Percentiles rank a stretch among this genome's conserved stretches.
Evolutionary conservation across 2,329 filamentous ascomycete species (phyloP).

Genomic region (Mollisia scopiformis): DNA sequence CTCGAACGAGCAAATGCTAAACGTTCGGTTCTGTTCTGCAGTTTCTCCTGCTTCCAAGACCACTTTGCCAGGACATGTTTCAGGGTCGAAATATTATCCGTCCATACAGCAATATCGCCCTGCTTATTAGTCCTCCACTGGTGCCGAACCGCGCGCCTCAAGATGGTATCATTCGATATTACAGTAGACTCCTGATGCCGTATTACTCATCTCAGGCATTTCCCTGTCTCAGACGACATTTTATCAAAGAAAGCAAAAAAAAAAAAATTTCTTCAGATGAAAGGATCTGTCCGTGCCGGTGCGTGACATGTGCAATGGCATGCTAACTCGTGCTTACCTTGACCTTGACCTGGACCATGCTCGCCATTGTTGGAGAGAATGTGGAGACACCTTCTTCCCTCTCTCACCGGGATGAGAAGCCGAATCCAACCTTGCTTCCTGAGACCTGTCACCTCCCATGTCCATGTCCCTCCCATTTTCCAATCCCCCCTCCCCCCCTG

Average conservation of each 20-base stretch:
- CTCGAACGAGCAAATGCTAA: not conserved
- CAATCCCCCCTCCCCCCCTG: not conserved
- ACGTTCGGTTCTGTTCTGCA: not conserved
- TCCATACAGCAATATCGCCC: not conserved
- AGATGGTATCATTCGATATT: not conserved
- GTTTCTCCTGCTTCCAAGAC: not conserved
- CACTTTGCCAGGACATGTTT: not conserved
- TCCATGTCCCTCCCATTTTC: not conserved
- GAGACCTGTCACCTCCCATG: not conserved
- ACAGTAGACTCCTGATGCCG: not conserved
- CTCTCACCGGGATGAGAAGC: not conserved
- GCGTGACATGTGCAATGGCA: too few species aligned
- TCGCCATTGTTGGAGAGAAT: not conserved
- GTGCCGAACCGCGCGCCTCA: not conserved
- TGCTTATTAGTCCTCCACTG: not conserved
- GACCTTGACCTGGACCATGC: not conserved
- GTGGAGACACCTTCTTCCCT: not conserved
- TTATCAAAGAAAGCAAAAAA: too few species aligned
- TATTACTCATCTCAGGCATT: not conserved
- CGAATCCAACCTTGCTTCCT: not conserved
- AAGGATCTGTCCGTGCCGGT: not conserved
- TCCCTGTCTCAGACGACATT: not conserved
- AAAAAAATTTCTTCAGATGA: not conserved
- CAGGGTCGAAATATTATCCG: not conserved
- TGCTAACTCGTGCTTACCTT: not conserved